Percentiles rank a stretch among this genome's conserved stretches.
These are phyloP conservation scores for Castanea sativa DNA, from an alignment of 306 rosid species.

Conservation along the genomic window DNA sequence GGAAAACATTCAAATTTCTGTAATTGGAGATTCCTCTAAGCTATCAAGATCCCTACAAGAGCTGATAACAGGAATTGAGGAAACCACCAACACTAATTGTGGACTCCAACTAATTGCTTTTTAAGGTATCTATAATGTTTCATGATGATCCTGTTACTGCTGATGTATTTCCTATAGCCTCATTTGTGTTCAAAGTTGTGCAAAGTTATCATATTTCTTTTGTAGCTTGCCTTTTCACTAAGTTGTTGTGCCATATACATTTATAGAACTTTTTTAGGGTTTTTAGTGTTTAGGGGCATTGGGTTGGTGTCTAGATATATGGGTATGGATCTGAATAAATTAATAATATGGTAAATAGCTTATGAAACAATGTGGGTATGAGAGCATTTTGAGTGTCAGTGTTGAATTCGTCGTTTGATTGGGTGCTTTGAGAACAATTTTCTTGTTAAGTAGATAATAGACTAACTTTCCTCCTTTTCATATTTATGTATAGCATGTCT, in stretches of 20 bases:
- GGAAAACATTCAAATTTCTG: slow-evolving; percentile 49
- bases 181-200: not conserved
- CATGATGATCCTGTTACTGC: not conserved
- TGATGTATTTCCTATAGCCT: not conserved
- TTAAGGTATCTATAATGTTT: not conserved
- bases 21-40: slow-evolving; percentile 64
- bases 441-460: too few species aligned
- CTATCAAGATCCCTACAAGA: slow-evolving; percentile 38
- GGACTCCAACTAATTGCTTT: slow-evolving; percentile 49
- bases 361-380: not conserved
- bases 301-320: not conserved
- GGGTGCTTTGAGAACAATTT: too few species aligned
- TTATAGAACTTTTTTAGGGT: not conserved
- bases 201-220: not conserved
- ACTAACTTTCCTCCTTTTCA: not conserved
- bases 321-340: not conserved
- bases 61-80: slow-evolving; percentile 36
- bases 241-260: not conserved
- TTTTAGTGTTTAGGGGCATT: not conserved
- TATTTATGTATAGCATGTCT: not conserved
- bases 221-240: not conserved
- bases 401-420: too few species aligned
- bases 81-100: slow-evolving; percentile 41
- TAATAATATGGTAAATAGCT: too few species aligned
- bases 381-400: too few species aligned